Conservation (phyloP, 2,329 filamentous ascomycete species). For the Cytospora leucostoma region DNA sequence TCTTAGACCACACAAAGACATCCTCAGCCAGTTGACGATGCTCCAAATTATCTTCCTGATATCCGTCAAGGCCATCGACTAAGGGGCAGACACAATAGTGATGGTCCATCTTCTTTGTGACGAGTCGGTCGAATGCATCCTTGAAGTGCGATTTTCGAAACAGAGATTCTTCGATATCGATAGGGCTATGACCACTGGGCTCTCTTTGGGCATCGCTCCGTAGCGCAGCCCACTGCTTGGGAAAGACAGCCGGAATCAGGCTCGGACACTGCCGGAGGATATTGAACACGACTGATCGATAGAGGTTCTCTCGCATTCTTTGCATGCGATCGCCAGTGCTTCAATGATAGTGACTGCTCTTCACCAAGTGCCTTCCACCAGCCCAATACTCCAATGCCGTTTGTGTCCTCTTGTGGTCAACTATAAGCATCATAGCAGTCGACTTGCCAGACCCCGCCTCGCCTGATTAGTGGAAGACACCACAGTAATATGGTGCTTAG, state of each 20-base stretch:
- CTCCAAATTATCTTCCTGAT: not conserved
- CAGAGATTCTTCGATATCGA: not conserved
- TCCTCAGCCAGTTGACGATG: not conserved
- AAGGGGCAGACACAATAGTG: not conserved
- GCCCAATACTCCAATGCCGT: conserved; percentile 4
- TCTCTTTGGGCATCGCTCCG: no score
- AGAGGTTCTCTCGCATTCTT: conserved; percentile 26
- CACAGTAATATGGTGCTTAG: not conserved
- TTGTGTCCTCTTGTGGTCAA: not conserved
- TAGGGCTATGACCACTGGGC: no score
- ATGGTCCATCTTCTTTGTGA: not conserved
- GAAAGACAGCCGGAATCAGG: conserved; percentile 25
- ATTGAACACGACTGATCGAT: conserved; percentile 28
- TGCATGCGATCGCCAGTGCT: conserved; percentile 20
- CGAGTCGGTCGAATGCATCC: conserved; percentile 1
- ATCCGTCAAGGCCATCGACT: conserved; percentile 18
- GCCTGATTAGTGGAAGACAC: conserved; percentile 11
- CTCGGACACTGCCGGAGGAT: conserved; percentile 26
- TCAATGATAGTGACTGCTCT: conserved; percentile 25
- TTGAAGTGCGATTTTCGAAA: not conserved
- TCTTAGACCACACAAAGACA: not conserved
- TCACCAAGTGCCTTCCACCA: conserved; percentile 5
- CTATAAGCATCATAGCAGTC: conserved; percentile 16
- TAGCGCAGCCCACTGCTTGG: not conserved
- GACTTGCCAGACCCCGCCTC: conserved; percentile 23